Conservation (phyloP, 352 stramenopile species). For the Pythium utonaiense region DNA sequence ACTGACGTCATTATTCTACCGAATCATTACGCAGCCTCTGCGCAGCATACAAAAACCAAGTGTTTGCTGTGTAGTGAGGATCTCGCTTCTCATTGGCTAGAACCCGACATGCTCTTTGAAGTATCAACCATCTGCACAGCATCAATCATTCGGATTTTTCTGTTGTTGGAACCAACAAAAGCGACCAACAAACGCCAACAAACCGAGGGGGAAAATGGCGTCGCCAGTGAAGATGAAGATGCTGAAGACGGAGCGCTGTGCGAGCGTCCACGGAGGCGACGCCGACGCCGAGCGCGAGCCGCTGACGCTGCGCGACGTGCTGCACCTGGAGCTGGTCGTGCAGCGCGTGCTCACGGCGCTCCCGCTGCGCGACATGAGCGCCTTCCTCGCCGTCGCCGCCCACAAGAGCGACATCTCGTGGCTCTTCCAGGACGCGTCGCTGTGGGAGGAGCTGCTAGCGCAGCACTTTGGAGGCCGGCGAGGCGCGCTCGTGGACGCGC, state of each 20-base stretch:
- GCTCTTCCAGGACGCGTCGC: conserved; percentile 25
- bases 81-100: not conserved
- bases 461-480: conserved; percentile 21
- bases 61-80: not conserved
- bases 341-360: conserved; percentile 19
- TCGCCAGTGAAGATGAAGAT: not conserved
- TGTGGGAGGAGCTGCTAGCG: conserved; percentile 38
- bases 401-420: conserved; percentile 2
- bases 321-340: conserved; percentile 24
- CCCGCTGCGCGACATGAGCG: not conserved
- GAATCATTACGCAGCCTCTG: not conserved
- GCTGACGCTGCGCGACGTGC: conserved; percentile 8
- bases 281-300: not conserved
- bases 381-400: conserved; percentile 2
- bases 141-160: conserved; percentile 5
- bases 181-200: not conserved
- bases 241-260: conserved; percentile 3
- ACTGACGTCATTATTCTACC: not conserved
- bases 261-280: not conserved
- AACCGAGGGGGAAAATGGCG: not conserved
- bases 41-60: not conserved
- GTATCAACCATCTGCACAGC: not conserved
- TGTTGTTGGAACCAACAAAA: not conserved
- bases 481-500: not conserved
- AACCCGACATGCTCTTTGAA: too few species aligned